phyloP scores from a whole-genome alignment of 495 filamentous ascomycete genomes.

The Aspergillus leporis region DNA sequence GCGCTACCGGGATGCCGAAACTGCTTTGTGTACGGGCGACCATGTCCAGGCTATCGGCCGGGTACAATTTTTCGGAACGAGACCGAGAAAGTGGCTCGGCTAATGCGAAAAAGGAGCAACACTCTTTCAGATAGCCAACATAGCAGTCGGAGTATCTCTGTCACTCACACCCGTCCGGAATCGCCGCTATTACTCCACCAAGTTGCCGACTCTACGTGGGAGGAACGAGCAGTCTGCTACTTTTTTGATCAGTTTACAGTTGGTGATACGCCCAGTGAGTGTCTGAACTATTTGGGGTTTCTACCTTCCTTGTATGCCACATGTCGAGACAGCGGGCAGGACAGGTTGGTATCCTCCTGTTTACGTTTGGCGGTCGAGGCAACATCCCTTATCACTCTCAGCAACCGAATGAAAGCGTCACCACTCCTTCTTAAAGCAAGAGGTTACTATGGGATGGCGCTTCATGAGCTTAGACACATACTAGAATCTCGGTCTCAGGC shows the following conservation, averaged over 20 bases:
- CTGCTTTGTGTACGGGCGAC: constrained; percentile 40
- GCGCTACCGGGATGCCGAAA: constrained; percentile 42
- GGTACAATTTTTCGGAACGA: constrained; percentile 45
- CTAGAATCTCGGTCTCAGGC: constrained; percentile 32
- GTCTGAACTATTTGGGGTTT: constrained; percentile 36
- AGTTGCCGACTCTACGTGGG: constrained; percentile 38
- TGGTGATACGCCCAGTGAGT: constrained; percentile 21
- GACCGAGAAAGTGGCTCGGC: constrained; percentile 32
- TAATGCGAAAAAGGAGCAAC: constrained; percentile 27
- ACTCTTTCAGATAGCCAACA: constrained; percentile 10
- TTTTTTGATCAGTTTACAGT: constrained; percentile 48
- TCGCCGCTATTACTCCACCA: constrained; percentile 20
- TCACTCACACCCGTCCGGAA: neutral
- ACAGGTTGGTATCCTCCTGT: constrained; percentile 27
- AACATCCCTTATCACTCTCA: constrained; percentile 38
- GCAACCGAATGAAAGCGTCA: constrained; percentile 32
- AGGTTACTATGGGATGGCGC: constrained; percentile 36
- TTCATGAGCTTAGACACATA: constrained; percentile 33
- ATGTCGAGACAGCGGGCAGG: constrained; percentile 23
- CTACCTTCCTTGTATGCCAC: constrained; percentile 37
- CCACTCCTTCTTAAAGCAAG: constrained; percentile 34
- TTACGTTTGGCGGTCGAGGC: constrained; percentile 44
- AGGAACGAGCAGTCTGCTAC: constrained; percentile 43
- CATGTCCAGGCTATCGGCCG: constrained; percentile 45
- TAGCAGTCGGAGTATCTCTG: constrained; percentile 3